phyloP scores from a whole-genome alignment of 257 asterid species.

The Nicotiana attenuata region DNA sequence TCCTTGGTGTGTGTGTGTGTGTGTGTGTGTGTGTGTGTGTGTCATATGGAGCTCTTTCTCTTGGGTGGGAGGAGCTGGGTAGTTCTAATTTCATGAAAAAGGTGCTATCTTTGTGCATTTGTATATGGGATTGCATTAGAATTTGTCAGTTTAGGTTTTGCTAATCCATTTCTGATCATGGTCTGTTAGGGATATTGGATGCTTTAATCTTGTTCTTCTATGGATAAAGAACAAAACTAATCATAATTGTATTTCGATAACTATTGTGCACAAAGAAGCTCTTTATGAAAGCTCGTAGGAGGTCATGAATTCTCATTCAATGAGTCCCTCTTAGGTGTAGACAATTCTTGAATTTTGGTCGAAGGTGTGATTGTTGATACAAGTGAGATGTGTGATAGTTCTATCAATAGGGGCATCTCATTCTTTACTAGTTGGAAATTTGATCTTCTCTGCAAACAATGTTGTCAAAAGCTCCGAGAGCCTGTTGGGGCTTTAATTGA shows the following conservation, averaged over 20 bases:
- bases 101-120: not conserved
- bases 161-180: not conserved
- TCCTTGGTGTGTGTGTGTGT: too few relatives aligned
- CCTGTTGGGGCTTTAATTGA: not conserved
- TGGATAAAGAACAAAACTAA: not conserved
- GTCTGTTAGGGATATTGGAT: not conserved
- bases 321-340: not conserved
- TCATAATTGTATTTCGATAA: not conserved
- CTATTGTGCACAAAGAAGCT: not conserved
- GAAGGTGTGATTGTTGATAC: not conserved
- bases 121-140: not conserved
- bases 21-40: too few relatives aligned
- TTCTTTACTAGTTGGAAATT: not conserved
- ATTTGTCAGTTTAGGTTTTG: not conserved
- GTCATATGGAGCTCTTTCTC: too few relatives aligned
- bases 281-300: not conserved
- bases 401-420: not conserved
- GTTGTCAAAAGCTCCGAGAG: not conserved
- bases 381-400: not conserved
- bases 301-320: not conserved
- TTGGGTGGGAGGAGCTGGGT: too few relatives aligned
- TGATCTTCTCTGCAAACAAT: not conserved
- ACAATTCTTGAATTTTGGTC: not conserved
- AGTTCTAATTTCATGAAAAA: not conserved
- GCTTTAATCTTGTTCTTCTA: not conserved